A percentile compares a stretch with the other conserved stretches of the same genome.
Evolutionary conservation across 75 land plant species (phyloP).

Genomic region (Chamaecyparis obtusa): DNA sequence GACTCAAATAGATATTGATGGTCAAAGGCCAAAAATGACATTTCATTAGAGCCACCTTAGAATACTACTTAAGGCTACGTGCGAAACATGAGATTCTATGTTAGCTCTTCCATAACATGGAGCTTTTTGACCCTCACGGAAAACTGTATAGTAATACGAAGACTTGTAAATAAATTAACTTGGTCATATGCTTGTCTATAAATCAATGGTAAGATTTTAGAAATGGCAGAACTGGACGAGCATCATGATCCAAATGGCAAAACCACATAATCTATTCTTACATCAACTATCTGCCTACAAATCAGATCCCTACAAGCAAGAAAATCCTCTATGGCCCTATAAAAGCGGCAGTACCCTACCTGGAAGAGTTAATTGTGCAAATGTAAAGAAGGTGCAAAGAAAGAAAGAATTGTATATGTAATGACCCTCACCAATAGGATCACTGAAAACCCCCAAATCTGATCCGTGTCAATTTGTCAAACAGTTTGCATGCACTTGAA

Average conservation of each 20-base stretch:
- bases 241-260: neutral
- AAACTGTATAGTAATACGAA: neutral
- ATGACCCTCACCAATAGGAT: too few relatives aligned
- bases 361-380: neutral
- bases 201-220: neutral
- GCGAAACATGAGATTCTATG: neutral
- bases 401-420: too few relatives aligned
- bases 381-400: neutral
- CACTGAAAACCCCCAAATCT: too few relatives aligned
- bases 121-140: neutral
- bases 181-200: neutral
- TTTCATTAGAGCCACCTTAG: neutral
- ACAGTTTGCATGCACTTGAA: too few relatives aligned
- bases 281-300: neutral
- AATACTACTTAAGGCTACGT: neutral
- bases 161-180: neutral
- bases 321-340: neutral
- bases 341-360: neutral
- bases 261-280: neutral
- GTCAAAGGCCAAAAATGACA: neutral
- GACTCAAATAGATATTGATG: neutral
- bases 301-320: neutral
- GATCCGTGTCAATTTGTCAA: too few relatives aligned
- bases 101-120: neutral
- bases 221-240: neutral